Evolutionary conservation across 2,329 filamentous ascomycete species (phyloP).

Genomic region (Furcasterigmium furcatum): DNA sequence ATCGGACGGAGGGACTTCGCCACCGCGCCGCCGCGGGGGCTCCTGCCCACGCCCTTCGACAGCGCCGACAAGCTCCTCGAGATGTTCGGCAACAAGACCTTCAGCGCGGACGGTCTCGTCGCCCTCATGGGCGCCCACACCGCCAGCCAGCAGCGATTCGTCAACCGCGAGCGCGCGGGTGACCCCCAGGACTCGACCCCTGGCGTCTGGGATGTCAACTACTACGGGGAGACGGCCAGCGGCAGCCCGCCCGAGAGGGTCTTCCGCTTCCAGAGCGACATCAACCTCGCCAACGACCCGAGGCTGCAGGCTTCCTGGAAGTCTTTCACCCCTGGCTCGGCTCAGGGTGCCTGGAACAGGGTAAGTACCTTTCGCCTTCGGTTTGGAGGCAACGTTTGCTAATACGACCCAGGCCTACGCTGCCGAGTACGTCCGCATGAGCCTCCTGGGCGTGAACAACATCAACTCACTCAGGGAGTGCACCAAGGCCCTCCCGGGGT

Average conservation of each 20-base stretch:
- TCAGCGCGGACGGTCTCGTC: conserved; percentile 44
- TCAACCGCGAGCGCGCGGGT: conserved; percentile 33
- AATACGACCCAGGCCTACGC: conserved; percentile 40
- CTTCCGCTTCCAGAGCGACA: conserved; percentile 38
- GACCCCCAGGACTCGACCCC: conserved; percentile 49
- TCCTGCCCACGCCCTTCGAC: conserved; percentile 40
- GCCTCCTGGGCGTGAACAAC: conserved; percentile 52
- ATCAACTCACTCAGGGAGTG: conserved; percentile 54
- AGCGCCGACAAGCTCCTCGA: conserved; percentile 43
- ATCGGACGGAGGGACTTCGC: conserved; percentile 47
- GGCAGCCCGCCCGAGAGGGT: conserved; percentile 27
- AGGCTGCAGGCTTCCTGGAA: conserved; percentile 31
- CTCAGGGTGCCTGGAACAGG: conserved; percentile 36
- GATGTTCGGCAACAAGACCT: conserved; percentile 51
- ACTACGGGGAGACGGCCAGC: conserved; percentile 39
- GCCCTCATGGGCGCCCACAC: conserved; percentile 54
- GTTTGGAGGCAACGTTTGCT: not conserved
- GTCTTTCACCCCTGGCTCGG: conserved; percentile 26
- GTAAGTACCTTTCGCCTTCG: conserved; percentile 20
- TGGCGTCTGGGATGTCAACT: conserved; percentile 49
- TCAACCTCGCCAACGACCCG: conserved; percentile 31
- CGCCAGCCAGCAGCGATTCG: conserved; percentile 43
- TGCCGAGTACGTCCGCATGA: conserved; percentile 49
- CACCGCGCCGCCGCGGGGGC: conserved; percentile 30
- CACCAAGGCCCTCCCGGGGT: conserved; percentile 44